Evolutionary conservation across 768 basidiomycete species (phyloP).

Genomic region (Sarcodon sp.): DNA sequence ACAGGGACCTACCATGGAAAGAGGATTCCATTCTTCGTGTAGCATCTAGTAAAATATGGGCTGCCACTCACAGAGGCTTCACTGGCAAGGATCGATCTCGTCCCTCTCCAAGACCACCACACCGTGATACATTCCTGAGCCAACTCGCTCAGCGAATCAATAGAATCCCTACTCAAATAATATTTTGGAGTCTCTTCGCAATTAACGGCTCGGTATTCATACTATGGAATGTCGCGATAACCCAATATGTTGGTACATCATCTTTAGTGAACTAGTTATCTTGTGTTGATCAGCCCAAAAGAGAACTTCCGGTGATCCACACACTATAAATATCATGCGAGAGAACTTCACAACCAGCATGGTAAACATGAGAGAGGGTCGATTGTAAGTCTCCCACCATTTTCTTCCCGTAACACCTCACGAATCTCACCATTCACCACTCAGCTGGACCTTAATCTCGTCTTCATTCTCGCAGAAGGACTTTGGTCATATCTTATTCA

Average conservation of each 20-base stretch:
- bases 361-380: constrained; percentile 48
- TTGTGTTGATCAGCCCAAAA: constrained; percentile 3
- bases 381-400: constrained; percentile 34
- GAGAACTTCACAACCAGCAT: constrained; percentile 53
- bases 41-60: background rate
- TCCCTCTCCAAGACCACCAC: background rate
- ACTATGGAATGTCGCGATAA: constrained; percentile 33
- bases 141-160: constrained; percentile 26
- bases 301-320: constrained; percentile 19
- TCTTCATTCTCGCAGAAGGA: constrained; percentile 59
- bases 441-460: constrained; percentile 67
- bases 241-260: constrained; percentile 10
- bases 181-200: constrained; percentile 55
- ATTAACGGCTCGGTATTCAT: constrained; percentile 50
- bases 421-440: background rate
- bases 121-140: constrained; percentile 6
- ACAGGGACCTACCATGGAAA: background rate
- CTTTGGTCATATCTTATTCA: constrained; percentile 53
- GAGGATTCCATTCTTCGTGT: constrained; percentile 1
- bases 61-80: constrained; percentile 4
- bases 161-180: constrained; percentile 32
- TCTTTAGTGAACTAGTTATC: background rate
- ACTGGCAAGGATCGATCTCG: background rate
- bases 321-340: constrained; percentile 32
- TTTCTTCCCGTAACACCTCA: background rate